These are phyloP conservation scores for Geranium incanum DNA, from an alignment of 441 rosid species.

Conservation along the genomic window DNA sequence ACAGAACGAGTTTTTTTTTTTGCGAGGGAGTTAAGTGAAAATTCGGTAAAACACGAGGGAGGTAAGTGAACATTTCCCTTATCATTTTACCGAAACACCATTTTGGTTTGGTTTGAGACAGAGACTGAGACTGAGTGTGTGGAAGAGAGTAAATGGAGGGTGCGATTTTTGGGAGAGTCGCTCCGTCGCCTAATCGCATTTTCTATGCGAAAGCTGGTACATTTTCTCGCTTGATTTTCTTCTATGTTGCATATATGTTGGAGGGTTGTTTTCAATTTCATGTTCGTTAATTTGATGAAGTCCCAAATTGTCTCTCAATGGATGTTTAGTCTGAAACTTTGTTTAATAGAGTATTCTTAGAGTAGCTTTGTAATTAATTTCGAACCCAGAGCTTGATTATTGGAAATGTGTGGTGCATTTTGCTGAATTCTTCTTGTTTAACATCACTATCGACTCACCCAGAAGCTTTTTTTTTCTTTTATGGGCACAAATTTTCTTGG, in stretches of 20 bases:
- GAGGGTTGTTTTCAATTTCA: background rate
- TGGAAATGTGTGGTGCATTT: background rate
- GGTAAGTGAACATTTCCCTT: too few relatives aligned
- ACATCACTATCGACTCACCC: too few relatives aligned
- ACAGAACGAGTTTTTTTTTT: too few relatives aligned
- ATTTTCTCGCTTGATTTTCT: background rate
- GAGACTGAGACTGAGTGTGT: slow-evolving; percentile 14
- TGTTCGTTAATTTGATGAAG: background rate
- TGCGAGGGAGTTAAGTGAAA: too few relatives aligned
- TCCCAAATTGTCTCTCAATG: background rate
- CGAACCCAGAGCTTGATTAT: background rate
- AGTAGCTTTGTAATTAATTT: background rate
- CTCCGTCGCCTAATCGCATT: slow-evolving; percentile 70
- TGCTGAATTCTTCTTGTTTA: background rate
- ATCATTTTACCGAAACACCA: background rate
- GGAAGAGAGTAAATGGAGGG: slow-evolving; percentile 52
- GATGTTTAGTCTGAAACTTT: background rate
- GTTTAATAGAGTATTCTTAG: background rate
- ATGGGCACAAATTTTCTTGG: background rate
- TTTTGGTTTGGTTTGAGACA: background rate
- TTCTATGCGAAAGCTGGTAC: slow-evolving; percentile 62
- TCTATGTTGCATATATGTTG: background rate
- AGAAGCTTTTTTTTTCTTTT: background rate
- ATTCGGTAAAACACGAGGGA: too few relatives aligned
- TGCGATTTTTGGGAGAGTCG: slow-evolving; percentile 68